phyloP scores from a whole-genome alignment of 1,284 basidiomycete species.

The Mrakiaceae sp. region DNA sequence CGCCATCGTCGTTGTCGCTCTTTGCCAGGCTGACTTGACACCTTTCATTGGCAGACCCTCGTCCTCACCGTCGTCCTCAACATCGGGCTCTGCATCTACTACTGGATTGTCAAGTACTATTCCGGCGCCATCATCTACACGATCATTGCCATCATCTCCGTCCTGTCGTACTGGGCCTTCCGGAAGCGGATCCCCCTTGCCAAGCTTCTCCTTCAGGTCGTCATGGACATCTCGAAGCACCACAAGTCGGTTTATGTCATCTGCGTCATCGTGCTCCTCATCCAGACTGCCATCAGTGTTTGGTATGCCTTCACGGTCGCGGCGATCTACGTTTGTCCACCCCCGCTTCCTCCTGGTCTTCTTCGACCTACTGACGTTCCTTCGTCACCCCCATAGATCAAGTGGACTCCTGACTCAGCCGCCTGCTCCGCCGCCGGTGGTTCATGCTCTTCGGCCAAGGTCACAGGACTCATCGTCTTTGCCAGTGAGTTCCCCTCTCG shows the following conservation, averaged over 20 bases:
- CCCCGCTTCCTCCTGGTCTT: too few relatives aligned
- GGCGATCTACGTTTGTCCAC: conserved; percentile 38
- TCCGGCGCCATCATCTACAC: conserved; percentile 53
- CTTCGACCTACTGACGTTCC: too few relatives aligned
- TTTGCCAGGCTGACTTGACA: too few relatives aligned
- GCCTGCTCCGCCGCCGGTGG: conserved; percentile 41
- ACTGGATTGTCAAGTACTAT: conserved; percentile 54
- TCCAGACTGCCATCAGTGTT: conserved; percentile 49
- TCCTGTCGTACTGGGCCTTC: conserved; percentile 48
- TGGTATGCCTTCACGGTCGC: conserved; percentile 53
- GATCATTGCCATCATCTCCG: conserved; percentile 59
- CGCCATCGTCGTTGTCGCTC: too few relatives aligned
- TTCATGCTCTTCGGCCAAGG: conserved; percentile 44
- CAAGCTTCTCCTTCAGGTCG: conserved; percentile 62
- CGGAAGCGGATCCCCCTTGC: conserved; percentile 56
- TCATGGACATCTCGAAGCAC: conserved; percentile 71
- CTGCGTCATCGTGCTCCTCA: conserved; percentile 53
- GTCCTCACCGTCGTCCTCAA: conserved; percentile 58
- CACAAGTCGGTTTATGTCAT: conserved; percentile 71
- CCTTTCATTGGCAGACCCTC: conserved; percentile 38
- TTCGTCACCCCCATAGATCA: not conserved
- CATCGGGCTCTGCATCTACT: conserved; percentile 47
- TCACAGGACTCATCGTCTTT: conserved; percentile 62
- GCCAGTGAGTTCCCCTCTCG: conserved; percentile 27
- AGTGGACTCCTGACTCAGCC: conserved; percentile 46